Evolutionary conservation across 2,329 filamentous ascomycete species (phyloP), one percentile per base, ranked within the genome.

Genomic region (Aspergillus viridinutans): DNA sequence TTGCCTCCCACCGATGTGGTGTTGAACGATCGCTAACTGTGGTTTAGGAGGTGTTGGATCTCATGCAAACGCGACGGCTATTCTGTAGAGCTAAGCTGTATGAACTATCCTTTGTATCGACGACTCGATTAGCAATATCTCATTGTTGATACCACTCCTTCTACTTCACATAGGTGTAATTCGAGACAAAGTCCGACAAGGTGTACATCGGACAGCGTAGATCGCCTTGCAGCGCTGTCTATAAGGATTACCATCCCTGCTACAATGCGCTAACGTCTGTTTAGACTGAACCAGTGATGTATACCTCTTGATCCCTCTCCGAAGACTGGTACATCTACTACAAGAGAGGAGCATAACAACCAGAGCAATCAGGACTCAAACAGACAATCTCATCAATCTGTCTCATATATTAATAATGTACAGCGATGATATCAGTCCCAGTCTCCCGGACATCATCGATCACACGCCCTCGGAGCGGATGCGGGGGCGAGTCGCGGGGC

Each of bases 1-100:
- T 4, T 20, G 2, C n/a, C 48, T 40, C 7, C 14, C 5, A 17
- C 32, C 32, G 45, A 42, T 57, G 20, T n/a, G 21, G 29, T 25
- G 14, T 35, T 35, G 60, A 49, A 59, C 45, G 43, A n/a, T 43
- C 50, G 28, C 21, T 17, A 17, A 5, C 23, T 14, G 23, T 23
- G 12, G 4, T 26, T 6, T 56, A 70, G 69, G 68, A 25, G 70
- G 70, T 17, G 69, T 73, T 52, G 68, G 69, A 1, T 68, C 68
- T 20, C 68, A 71, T 63, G 65, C 66, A 9, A 72, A 72, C 63
- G 69, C 70, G 4, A 72, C 68, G 20, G 70, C 67, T 29, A 71
- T 73, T 45, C 55, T 73, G 52, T 72, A 64, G 32, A 17, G 14
- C 32, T 17, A n/a, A 17, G 32, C 32, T 7, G 14, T 38, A 29